Conservation (phyloP, 192 early-diverging fungal species). For the Entomortierella lignicola region DNA sequence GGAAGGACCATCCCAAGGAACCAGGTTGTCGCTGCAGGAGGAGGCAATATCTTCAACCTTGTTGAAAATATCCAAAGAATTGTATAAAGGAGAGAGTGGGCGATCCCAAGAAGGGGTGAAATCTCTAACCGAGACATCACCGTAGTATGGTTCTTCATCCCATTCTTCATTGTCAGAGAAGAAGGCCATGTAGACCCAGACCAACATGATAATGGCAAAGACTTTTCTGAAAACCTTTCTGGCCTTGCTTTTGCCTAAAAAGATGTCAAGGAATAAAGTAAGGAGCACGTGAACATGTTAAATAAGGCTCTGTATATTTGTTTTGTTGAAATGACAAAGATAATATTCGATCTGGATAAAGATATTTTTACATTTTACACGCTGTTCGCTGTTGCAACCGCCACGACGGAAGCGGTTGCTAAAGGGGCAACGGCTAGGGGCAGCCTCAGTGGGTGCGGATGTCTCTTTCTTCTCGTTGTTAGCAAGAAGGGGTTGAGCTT, state of each 20-base stretch:
- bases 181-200: constrained; percentile 21
- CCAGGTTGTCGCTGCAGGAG: constrained; percentile 11
- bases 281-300: not conserved
- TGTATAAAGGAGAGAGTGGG: not conserved
- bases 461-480: not conserved
- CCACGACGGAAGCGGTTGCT: constrained; percentile 11
- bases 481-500: constrained; percentile 5
- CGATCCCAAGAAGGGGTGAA: not conserved
- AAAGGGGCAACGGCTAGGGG: constrained; percentile 5
- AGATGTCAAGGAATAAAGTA: no score
- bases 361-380: constrained; percentile 26
- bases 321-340: no score
- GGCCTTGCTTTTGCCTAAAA: constrained; percentile 31
- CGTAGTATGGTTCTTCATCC: not conserved
- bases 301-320: not conserved
- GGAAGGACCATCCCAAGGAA: constrained; percentile 28
- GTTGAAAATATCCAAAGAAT: not conserved
- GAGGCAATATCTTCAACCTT: not conserved
- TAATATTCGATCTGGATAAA: no score
- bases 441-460: not conserved
- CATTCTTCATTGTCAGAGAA: constrained; percentile 1
- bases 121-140: not conserved
- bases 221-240: constrained; percentile 19
- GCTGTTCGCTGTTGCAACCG: constrained; percentile 25
- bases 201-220: not conserved